Percentiles rank a stretch among this genome's conserved stretches.
phyloP scores from a whole-genome alignment of 768 basidiomycete genomes.

The Hypholoma fasciculare region DNA sequence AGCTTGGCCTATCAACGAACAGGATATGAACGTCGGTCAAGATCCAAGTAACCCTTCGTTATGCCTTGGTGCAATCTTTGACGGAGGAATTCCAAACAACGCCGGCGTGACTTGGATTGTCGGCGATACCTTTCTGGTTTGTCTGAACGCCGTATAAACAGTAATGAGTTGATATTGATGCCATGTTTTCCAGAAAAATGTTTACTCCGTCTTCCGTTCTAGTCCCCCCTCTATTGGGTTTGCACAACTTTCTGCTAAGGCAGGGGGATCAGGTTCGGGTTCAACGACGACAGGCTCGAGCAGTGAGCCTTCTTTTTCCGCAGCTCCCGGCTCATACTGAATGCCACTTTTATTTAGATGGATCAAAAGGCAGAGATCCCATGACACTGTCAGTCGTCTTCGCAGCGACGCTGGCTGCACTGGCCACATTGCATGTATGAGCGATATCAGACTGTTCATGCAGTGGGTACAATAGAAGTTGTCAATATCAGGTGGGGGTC shows the following conservation, averaged over 20 bases:
- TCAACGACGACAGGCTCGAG: background rate
- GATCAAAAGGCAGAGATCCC: too few species aligned
- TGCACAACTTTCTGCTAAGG: constrained; percentile 44
- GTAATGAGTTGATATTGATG: constrained; percentile 29
- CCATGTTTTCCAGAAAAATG: constrained; percentile 42
- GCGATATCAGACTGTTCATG: too few species aligned
- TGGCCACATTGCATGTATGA: too few species aligned
- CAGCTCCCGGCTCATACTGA: too few species aligned
- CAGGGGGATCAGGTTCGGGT: constrained; percentile 35
- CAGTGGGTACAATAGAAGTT: too few species aligned
- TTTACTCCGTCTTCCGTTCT: constrained; percentile 49
- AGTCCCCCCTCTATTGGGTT: constrained; percentile 51
- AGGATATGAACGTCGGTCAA: constrained; percentile 78
- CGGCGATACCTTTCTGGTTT: constrained; percentile 70
- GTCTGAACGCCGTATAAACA: background rate
- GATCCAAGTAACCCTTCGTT: constrained; percentile 29
- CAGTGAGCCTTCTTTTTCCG: too few species aligned
- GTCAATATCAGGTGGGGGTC: too few species aligned
- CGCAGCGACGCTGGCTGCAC: too few species aligned
- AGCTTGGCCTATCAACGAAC: constrained; percentile 68
- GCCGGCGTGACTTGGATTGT: constrained; percentile 59
- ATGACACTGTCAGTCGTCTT: too few species aligned
- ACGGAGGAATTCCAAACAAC: constrained; percentile 33
- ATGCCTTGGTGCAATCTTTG: constrained; percentile 73
- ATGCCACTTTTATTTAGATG: too few species aligned